Conservation (phyloP, 116 monocot genomes). For the Thalassia testudinum region DNA sequence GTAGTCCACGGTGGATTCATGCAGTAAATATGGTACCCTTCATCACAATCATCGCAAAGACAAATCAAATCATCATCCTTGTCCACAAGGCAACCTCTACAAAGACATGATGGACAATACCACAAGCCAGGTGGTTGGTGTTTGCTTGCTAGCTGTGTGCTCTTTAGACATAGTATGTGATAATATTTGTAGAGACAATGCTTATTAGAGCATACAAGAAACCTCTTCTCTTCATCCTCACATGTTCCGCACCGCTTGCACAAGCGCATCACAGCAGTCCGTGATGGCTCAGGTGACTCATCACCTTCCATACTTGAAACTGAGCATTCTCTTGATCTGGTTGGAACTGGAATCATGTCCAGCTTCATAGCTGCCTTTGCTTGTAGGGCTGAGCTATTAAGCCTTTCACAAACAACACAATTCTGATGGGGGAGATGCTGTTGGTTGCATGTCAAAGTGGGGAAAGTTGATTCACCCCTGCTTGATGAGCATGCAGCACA, state of each 20-base stretch:
- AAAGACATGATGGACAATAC: conserved; percentile 98
- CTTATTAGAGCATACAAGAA: conserved; percentile 53
- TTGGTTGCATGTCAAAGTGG: conserved; percentile 1
- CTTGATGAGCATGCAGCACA: conserved; percentile 25
- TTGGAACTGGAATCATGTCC: conserved; percentile 1
- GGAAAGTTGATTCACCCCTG: conserved; percentile 6
- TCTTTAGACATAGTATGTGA: conserved; percentile 67
- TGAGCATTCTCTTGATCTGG: conserved; percentile 38
- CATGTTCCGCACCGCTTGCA: conserved; percentile 73
- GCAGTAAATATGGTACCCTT: conserved; percentile 82
- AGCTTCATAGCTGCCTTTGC: conserved; percentile 7
- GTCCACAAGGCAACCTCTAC: conserved; percentile 56
- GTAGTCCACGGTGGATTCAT: conserved; percentile 64
- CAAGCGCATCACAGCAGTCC: conserved; percentile 21
- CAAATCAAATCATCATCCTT: conserved; percentile 70
- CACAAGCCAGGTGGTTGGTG: conserved; percentile 40
- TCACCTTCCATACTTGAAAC: conserved; percentile 36
- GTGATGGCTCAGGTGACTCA: conserved; percentile 28
- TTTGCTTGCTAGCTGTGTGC: conserved; percentile 38
- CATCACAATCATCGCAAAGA: conserved; percentile 89
- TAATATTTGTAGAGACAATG: conserved; percentile 77
- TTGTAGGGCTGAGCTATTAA: conserved; percentile 21
- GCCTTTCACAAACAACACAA: conserved; percentile 57
- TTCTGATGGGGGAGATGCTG: conserved; percentile 28
- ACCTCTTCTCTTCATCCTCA: conserved; percentile 67